These are phyloP conservation scores for Pseudogymnoascus sp. DNA, from an alignment of 2,329 filamentous ascomycete species.

Conservation along the genomic window DNA sequence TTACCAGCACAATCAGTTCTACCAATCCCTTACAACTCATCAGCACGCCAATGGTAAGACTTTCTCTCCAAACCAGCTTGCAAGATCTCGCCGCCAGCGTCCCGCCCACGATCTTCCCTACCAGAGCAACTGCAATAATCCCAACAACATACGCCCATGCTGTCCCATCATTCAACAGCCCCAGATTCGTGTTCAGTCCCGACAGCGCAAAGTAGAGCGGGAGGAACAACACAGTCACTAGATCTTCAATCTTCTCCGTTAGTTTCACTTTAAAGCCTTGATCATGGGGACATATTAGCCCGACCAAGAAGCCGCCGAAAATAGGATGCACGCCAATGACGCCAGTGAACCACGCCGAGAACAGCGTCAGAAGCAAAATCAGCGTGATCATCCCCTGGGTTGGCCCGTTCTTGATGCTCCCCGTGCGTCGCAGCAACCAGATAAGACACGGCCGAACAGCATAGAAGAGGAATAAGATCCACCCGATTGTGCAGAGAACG, in stretches of 20 bases:
- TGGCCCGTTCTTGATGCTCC: constrained; percentile 79
- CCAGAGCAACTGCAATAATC: constrained; percentile 73
- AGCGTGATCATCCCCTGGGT: constrained; percentile 78
- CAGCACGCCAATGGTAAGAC: constrained; percentile 75
- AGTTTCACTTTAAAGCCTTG: constrained; percentile 85
- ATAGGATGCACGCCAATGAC: constrained; percentile 92
- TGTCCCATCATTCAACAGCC: constrained; percentile 71
- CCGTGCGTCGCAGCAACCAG: constrained; percentile 65
- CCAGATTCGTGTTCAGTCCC: constrained; percentile 80
- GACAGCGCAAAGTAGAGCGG: constrained; percentile 93
- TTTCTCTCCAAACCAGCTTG: constrained; percentile 84
- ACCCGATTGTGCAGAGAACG: constrained; percentile 68
- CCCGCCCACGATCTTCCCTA: constrained; percentile 78
- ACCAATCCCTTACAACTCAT: constrained; percentile 98
- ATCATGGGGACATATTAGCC: constrained; percentile 83
- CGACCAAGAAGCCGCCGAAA: constrained; percentile 79
- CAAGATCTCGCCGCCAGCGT: constrained; percentile 68
- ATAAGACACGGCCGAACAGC: constrained; percentile 67
- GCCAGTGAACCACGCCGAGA: constrained; percentile 78
- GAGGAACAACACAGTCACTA: constrained; percentile 75
- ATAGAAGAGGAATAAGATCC: constrained; percentile 67
- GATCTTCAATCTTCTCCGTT: constrained; percentile 90
- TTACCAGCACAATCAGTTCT: constrained; percentile 85
- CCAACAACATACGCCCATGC: constrained; percentile 88
- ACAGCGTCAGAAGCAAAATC: constrained; percentile 71